Evolutionary conservation across 2,329 filamentous ascomycete species (phyloP), one percentile per base, ranked within the genome.

Genomic region (Triangularia setosa): DNA sequence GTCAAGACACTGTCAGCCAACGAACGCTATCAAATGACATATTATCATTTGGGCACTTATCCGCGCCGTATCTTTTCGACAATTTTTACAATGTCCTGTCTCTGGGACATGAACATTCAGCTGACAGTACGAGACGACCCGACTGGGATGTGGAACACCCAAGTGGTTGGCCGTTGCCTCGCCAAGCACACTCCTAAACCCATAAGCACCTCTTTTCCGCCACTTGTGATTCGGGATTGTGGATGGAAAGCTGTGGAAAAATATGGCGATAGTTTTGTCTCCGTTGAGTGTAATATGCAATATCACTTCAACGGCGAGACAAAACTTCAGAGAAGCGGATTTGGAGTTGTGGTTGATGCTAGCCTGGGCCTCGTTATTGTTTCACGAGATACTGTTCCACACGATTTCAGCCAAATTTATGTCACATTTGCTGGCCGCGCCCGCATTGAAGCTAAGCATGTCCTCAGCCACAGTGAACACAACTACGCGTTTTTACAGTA

Each of bases 261-360:
- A 69, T 87, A 98, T 67, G 91, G 99, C 44, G 89, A 91, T 69
- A 97, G 93, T 74, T 98, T 99, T 75, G 94, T 99, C 25, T 90
- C 94, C 44, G 90, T 99, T 62, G 90, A 91, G 68, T 96, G 93
- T 72, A 91, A 89, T 23, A 94, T 99, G 89, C 95, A 95, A 0
- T 81, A 98, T 67, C 98, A 98, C 81, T 84, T 99, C 9, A 95
- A 99, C 75, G 95, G 95, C n/a, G 99, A 97, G 75, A 95, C 96
- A 5, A 92, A 95, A 76, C 92, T 94, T 69, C 86, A 93, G 58
- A 95, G 96, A 78, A 95, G 93, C 79, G 95, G 95, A 0, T 97
- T 97, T 83, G 95, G 95, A 48, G 80, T 99, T 40, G 94, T 99
- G n/a, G 91, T 99, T 67, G 95, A 99, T 77, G 95, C 96, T 0